These are phyloP conservation scores for Podospora tetraspora DNA, from an alignment of 495 filamentous ascomycete genomes.

Conservation along the genomic window DNA sequence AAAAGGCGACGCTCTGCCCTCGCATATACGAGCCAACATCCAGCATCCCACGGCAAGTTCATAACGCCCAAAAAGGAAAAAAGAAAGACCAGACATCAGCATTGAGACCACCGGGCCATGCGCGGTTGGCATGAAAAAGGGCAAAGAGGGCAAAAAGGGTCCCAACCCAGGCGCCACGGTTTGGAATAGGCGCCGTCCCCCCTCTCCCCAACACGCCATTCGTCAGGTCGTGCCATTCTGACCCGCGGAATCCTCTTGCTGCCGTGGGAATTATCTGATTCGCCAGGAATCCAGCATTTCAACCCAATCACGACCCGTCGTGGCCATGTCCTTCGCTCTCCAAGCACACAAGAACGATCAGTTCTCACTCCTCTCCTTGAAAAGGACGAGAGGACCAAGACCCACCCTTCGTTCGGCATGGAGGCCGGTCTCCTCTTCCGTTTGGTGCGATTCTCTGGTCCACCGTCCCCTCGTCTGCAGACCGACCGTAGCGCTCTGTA, in stretches of 20 bases:
- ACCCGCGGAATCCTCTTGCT: slow-evolving; percentile 6
- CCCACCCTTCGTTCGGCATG: not conserved
- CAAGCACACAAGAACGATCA: not conserved
- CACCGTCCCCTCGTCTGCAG: not conserved
- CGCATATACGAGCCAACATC: slow-evolving; percentile 11
- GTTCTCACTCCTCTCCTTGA: not conserved
- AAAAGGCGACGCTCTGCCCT: not conserved
- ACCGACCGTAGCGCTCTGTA: not conserved
- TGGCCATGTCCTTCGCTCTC: not conserved
- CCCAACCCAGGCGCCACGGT: slow-evolving; percentile 22
- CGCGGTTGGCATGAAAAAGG: not conserved
- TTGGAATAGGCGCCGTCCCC: slow-evolving; percentile 17
- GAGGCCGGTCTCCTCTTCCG: not conserved
- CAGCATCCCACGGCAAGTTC: not conserved
- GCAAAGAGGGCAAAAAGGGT: slow-evolving; percentile 21
- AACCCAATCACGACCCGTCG: slow-evolving; percentile 15
- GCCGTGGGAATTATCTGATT: slow-evolving; percentile 25
- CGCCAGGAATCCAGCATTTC: slow-evolving; percentile 20
- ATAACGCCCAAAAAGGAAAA: not conserved
- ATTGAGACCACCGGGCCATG: not conserved
- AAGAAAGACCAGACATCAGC: not conserved
- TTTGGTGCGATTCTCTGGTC: not conserved
- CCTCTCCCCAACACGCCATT: slow-evolving; percentile 15
- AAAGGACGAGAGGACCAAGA: not conserved
- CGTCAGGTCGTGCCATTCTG: slow-evolving; percentile 9